Evolutionary conservation across 2,329 filamentous ascomycete species (phyloP).

Genomic region (Incumbomyces lentus): DNA sequence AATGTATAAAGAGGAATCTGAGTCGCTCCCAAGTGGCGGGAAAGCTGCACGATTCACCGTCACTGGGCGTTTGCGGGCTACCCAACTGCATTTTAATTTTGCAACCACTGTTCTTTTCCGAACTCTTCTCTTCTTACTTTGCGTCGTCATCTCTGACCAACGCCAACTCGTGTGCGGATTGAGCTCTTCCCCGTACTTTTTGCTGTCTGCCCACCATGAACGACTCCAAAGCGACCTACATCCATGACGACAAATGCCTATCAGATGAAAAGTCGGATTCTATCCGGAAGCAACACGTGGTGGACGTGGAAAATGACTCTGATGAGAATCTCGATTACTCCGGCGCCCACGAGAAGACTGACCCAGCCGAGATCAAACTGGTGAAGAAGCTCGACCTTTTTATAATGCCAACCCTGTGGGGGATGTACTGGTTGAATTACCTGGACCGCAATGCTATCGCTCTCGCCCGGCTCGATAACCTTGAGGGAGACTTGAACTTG

Average conservation of each 20-base stretch:
- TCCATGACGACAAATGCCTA: not conserved
- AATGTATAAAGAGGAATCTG: too few species aligned
- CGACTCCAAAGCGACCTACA: not conserved
- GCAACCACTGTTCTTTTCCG: too few species aligned
- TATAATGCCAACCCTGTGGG: constrained; percentile 32
- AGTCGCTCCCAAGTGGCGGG: too few species aligned
- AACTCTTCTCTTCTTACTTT: too few species aligned
- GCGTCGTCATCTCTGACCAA: too few species aligned
- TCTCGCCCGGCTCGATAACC: constrained; percentile 22
- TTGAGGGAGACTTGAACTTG: constrained; percentile 23
- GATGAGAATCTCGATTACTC: constrained; percentile 27
- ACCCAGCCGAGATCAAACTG: constrained; percentile 28
- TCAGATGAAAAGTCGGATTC: not conserved
- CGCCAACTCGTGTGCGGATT: too few species aligned
- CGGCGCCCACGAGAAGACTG: constrained; percentile 31
- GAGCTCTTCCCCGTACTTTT: too few species aligned
- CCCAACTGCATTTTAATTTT: too few species aligned
- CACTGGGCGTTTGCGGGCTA: too few species aligned
- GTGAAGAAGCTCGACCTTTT: constrained; percentile 29
- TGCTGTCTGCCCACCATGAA: too few species aligned
- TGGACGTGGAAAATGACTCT: constrained; percentile 1
- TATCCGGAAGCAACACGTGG: not conserved
- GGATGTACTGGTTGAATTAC: constrained; percentile 29
- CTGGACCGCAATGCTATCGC: constrained; percentile 26
- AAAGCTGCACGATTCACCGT: too few species aligned